phyloP scores from a whole-genome alignment of 192 early-diverging fungal genomes.

The Dimargaris xerosporica region DNA sequence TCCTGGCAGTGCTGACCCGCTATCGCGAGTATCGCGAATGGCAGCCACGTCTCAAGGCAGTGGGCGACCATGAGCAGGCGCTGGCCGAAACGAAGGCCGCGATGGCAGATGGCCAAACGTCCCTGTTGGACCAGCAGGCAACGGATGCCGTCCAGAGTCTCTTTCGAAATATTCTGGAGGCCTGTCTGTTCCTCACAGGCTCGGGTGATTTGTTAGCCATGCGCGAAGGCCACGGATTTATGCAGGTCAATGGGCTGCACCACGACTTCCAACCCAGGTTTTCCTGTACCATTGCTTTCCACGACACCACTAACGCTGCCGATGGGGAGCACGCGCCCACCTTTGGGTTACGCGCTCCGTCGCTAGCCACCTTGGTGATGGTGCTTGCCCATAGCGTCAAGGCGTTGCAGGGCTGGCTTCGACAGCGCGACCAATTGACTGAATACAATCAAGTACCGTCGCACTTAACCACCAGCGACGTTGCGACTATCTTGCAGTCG shows the following conservation, averaged over 20 bases:
- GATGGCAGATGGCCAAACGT: not conserved
- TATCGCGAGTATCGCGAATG: not conserved
- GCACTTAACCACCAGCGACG: not conserved
- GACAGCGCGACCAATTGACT: not conserved
- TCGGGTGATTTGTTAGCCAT: not conserved
- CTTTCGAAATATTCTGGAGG: not conserved
- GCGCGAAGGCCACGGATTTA: not conserved
- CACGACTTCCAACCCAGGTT: not conserved
- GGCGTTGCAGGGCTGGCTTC: not conserved
- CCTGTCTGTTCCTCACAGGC: not conserved
- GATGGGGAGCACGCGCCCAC: not conserved
- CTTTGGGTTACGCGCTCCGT: not conserved
- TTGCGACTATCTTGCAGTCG: not conserved
- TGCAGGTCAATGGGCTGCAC: not conserved
- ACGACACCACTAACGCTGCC: not conserved
- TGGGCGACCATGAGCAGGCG: not conserved
- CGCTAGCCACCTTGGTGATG: not conserved
- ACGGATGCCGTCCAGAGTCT: not conserved
- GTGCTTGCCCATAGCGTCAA: not conserved
- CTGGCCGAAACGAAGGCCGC: not conserved
- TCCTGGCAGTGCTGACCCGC: not conserved
- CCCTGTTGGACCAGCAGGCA: not conserved
- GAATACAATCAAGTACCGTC: not conserved
- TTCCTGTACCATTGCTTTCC: not conserved
- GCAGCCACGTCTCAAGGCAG: not conserved